These are phyloP conservation scores for Dipodascus albidus DNA, from an alignment of 805 yeast species.

Conservation along the genomic window DNA sequence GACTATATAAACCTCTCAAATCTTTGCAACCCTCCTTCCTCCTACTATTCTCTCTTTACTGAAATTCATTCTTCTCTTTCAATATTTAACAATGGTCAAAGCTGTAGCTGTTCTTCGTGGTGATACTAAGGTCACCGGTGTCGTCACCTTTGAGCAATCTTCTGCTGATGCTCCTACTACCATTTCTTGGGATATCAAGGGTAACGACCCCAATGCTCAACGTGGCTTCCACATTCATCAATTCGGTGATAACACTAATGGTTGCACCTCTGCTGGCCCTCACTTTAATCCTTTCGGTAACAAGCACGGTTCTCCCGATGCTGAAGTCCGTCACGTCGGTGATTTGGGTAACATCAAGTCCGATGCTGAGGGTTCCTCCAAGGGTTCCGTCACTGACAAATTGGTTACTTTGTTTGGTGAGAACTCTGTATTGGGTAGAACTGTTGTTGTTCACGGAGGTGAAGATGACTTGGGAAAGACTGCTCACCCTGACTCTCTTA, in stretches of 20 bases:
- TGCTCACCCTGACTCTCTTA: constrained; percentile 79
- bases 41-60: not conserved
- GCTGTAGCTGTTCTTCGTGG: constrained; percentile 94
- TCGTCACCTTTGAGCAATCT: constrained; percentile 76
- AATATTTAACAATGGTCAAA: not conserved
- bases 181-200: constrained; percentile 77
- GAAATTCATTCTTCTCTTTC: not conserved
- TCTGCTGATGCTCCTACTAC: constrained; percentile 75
- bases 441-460: constrained; percentile 90
- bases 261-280: constrained; percentile 97
- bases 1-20: not conserved
- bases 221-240: constrained; percentile 98
- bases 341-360: constrained; percentile 92
- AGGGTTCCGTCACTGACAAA: constrained; percentile 73
- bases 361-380: constrained; percentile 80
- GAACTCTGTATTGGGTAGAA: constrained; percentile 84
- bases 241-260: constrained; percentile 98
- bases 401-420: constrained; percentile 76
- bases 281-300: constrained; percentile 87
- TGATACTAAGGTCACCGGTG: constrained; percentile 80
- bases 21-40: not conserved
- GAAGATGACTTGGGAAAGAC: constrained; percentile 92
- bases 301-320: constrained; percentile 84
- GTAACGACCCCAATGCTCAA: constrained; percentile 77
- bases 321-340: constrained; percentile 68